Evolutionary conservation across 1,284 basidiomycete genomes (phyloP), one percentile per base, ranked within the genome.

Genomic region (Moesziomyces antarcticus): DNA sequence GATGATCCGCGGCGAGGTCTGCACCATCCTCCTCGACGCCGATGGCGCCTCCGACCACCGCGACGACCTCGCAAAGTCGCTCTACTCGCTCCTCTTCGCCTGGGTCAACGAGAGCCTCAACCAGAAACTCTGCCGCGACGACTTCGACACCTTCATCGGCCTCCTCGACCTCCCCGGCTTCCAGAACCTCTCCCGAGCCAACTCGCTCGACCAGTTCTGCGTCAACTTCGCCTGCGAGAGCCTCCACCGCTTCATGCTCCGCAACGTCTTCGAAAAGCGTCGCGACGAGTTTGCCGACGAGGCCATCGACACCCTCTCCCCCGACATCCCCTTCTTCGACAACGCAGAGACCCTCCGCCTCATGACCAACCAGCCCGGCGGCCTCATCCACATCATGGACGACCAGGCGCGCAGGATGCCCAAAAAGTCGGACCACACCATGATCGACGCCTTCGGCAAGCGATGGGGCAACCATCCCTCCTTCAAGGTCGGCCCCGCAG

Each of bases 31-130:
- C 85, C 89, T 99, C 52, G 94, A 98, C 82, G 90, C 93, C 0
- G 95, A 98, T 79, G 93, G 92, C 51, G 94, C 96, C 2, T 91
- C 93, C 0, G 90, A 91, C 79, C 96, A 97, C 79, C 88, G 94
- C 56, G 96, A 98, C 81, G 93, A 96, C 82, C 90, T 98, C 41
- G 93, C 94, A 18, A 92, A 94, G 82, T 92, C 92, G 0, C 89
- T 98, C 0, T 98, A 99, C 84, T 93, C 93, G 11, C 89, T 99
- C 3, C 88, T 99, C 18, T 99, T 99, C 82, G 90, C 93, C 1
- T 99, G 95, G 97, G 86, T 98, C 75, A 97, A 95, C 82, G 96
- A 99, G 84, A 89, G 93, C 82, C 91, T 99, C 86, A 98, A 99
- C 84, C 91, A 96, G 79, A 92, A 92, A 56, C 89, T 98, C 24